phyloP scores from a whole-genome alignment of 2,329 filamentous ascomycete genomes.

The Colletotrichum limetticola region DNA sequence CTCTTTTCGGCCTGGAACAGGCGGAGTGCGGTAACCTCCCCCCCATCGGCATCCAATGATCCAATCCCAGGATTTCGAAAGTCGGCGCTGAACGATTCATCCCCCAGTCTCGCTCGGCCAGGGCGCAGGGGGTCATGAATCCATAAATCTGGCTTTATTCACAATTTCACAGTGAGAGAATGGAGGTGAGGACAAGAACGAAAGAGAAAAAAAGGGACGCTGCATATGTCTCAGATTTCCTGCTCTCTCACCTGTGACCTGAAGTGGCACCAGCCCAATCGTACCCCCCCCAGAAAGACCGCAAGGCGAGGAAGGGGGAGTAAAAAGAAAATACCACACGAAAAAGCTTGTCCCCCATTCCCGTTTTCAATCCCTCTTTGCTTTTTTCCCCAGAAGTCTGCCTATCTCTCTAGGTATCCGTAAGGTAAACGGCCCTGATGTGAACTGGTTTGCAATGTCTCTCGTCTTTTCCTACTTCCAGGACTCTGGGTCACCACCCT shows the following conservation, averaged over 20 bases:
- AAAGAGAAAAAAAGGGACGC: background rate
- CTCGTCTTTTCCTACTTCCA: conserved; percentile 5
- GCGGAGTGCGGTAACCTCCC: background rate
- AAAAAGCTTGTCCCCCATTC: background rate
- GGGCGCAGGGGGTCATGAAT: background rate
- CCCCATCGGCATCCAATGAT: background rate
- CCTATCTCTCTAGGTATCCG: too few species aligned
- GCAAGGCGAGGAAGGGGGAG: background rate
- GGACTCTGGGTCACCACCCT: background rate
- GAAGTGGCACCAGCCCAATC: background rate
- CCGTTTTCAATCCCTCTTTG: background rate
- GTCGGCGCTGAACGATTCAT: too few species aligned
- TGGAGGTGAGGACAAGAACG: background rate
- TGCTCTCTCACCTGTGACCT: background rate
- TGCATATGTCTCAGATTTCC: conserved; percentile 17
- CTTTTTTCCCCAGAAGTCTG: background rate
- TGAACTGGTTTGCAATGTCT: conserved; percentile 2
- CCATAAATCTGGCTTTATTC: background rate
- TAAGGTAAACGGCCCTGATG: conserved; percentile 12
- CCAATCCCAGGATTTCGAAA: background rate
- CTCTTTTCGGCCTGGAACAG: background rate
- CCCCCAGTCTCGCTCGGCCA: too few species aligned
- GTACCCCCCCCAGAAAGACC: background rate
- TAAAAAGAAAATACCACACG: background rate
- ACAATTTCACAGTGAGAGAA: background rate